phyloP scores from a whole-genome alignment of 495 filamentous ascomycete genomes.

The Annulohypoxylon bovei region DNA sequence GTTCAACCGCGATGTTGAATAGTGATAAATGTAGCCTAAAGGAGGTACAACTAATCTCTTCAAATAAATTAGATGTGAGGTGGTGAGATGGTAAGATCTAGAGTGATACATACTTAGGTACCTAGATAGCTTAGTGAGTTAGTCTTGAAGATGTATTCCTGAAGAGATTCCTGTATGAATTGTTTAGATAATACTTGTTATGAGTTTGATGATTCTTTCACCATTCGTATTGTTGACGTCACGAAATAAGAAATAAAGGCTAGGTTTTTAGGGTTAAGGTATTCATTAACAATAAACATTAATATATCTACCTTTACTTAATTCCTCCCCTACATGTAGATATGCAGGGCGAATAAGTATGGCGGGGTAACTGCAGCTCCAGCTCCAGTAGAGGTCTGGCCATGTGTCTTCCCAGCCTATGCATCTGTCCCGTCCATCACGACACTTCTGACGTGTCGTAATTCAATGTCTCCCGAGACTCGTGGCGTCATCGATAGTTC shows the following conservation, averaged over 20 bases:
- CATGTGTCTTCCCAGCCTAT: background rate
- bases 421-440: background rate
- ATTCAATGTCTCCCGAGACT: background rate
- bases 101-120: background rate
- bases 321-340: background rate
- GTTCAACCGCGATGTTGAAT: background rate
- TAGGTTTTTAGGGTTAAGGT: background rate
- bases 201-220: background rate
- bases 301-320: background rate
- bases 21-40: background rate
- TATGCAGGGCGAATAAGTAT: background rate
- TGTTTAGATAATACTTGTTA: background rate
- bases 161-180: no score
- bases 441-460: background rate
- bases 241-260: background rate
- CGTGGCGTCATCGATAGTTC: background rate
- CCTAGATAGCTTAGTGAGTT: background rate
- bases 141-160: background rate
- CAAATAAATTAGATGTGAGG: no score
- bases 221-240: background rate
- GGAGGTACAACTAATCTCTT: no score
- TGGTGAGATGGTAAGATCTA: background rate
- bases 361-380: constrained; percentile 26
- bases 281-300: background rate
- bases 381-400: background rate